Base-by-base conservation (phyloP, 2,329 filamentous ascomycete genomes). In the Mariannaea elegans region DNA sequence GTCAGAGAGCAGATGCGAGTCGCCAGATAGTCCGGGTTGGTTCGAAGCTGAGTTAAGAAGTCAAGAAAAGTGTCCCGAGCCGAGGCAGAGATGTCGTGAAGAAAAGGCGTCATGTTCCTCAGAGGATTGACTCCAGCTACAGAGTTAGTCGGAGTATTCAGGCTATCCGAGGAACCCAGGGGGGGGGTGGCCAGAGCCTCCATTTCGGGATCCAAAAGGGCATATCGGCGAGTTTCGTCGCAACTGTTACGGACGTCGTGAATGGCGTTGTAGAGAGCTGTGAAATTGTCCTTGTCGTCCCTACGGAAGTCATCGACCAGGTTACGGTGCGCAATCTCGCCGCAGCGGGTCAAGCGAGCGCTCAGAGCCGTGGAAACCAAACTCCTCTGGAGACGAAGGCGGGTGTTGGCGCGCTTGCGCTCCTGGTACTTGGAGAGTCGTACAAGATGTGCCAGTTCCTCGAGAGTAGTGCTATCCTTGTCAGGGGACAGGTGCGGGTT, bases 1-100 rank as follows among this genome's bases (percentile, higher is more conserved):
- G 88, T 89, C 66, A 99, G 82, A 70, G 86, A 88, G 73, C 88
- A 88, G 65, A 99, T 84, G 65, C 94, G 87, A 64, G 91, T 88
- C 71, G 94, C 92, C 75, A 99, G 77, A 77, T 96, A 98, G 71
- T 94, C 89, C 34, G 93, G 89, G 74, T 97, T 94, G 64, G 90
- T 93, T 68, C 94, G 88, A 63, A 97, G 85, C 76, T 92, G 87
- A 47, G 87, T 89, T 68, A 98, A 79, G 72, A 98, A 94, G 63
- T 88, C 86, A 59, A 97, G 75, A 59, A 97, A 87, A 41, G 89
- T 87, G 62, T 92, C 87, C 72, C 92, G 84, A 56, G 92, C 88
- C 63, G 90, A 88, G 56, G 87, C 82, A 50, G 93, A 91, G 48
- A 98, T 85, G 71, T 93, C 88, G 73, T 90, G 86, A 52, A 91